Evolutionary conservation across 2,329 filamentous ascomycete species (phyloP).

Genomic region (Microdochium trichocladiopsis): DNA sequence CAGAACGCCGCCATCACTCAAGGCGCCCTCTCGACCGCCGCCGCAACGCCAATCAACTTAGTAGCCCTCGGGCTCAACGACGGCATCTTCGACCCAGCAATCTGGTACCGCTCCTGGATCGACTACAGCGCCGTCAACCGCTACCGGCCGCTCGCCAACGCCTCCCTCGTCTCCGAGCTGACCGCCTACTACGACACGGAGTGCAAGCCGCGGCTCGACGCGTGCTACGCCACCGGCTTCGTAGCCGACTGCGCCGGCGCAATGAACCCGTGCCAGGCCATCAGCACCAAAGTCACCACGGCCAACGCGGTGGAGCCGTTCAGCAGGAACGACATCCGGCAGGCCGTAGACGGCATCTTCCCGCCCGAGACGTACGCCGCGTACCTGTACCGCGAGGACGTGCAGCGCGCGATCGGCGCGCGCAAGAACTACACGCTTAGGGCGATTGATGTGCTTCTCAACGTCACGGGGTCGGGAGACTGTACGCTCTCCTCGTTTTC

Average conservation of each 20-base stretch:
- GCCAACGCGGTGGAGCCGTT: constrained; percentile 19
- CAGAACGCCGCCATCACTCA: constrained; percentile 45
- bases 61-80: constrained; percentile 25
- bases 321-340: constrained; percentile 17
- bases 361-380: constrained; percentile 14
- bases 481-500: constrained; percentile 1
- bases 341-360: constrained; percentile 13
- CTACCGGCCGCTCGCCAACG: constrained; percentile 31
- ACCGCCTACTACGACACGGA: constrained; percentile 21
- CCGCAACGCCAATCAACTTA: constrained; percentile 21
- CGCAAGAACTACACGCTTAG: constrained; percentile 8
- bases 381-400: constrained; percentile 11
- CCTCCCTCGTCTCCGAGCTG: constrained; percentile 19
- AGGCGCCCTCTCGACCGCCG: constrained; percentile 20
- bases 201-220: constrained; percentile 28
- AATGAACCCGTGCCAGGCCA: constrained; percentile 19
- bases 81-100: constrained; percentile 16
- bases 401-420: constrained; percentile 14
- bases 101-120: constrained; percentile 18
- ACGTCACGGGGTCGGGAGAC: constrained; percentile 3
- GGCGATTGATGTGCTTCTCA: constrained; percentile 5
- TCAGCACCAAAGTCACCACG: constrained; percentile 24
- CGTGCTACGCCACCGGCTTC: constrained; percentile 23
- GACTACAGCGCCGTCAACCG: constrained; percentile 23
- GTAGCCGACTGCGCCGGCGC: constrained; percentile 23